Conservation (phyloP, 2,329 filamentous ascomycete species). For the Arthroderma uncinatum region DNA sequence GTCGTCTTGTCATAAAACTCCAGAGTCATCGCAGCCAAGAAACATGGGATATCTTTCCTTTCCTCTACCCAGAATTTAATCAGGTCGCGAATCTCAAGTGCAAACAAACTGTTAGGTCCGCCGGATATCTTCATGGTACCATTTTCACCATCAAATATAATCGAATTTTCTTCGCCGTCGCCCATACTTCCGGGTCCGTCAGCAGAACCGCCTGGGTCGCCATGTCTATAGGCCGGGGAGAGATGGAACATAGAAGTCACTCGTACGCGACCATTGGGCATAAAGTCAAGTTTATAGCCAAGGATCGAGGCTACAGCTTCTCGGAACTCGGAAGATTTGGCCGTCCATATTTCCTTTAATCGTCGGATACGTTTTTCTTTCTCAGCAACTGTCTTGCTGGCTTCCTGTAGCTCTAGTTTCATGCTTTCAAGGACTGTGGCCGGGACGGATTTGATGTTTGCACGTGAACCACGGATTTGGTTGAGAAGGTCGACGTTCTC, state of each 20-base stretch:
- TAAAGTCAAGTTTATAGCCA: constrained; percentile 90
- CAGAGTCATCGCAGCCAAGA: constrained; percentile 78
- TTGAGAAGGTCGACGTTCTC: constrained; percentile 77
- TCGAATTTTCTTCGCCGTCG: constrained; percentile 44
- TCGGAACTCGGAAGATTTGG: constrained; percentile 88
- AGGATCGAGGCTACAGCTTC: constrained; percentile 86
- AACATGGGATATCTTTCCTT: constrained; percentile 84
- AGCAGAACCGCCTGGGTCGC: constrained; percentile 46
- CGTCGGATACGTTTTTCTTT: constrained; percentile 71
- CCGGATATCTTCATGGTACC: constrained; percentile 98
- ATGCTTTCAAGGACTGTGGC: constrained; percentile 63
- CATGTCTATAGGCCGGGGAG: constrained; percentile 39
- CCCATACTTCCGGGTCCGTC: constrained; percentile 42
- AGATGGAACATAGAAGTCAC: constrained; percentile 80
- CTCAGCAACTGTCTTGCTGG: constrained; percentile 55
- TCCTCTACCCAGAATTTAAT: constrained; percentile 96
- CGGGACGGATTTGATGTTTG: constrained; percentile 55
- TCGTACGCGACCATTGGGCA: constrained; percentile 92
- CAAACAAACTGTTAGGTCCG: constrained; percentile 77
- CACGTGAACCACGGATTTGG: constrained; percentile 48
- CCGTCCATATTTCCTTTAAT: constrained; percentile 83
- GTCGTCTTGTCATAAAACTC: constrained; percentile 71
- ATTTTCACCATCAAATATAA: constrained; percentile 81
- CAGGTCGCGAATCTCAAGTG: constrained; percentile 67
- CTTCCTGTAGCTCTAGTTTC: constrained; percentile 62